Percentiles rank a stretch among this genome's conserved stretches.
Conservation (phyloP, 306 rosid species). For the Trifolium subterraneum region DNA sequence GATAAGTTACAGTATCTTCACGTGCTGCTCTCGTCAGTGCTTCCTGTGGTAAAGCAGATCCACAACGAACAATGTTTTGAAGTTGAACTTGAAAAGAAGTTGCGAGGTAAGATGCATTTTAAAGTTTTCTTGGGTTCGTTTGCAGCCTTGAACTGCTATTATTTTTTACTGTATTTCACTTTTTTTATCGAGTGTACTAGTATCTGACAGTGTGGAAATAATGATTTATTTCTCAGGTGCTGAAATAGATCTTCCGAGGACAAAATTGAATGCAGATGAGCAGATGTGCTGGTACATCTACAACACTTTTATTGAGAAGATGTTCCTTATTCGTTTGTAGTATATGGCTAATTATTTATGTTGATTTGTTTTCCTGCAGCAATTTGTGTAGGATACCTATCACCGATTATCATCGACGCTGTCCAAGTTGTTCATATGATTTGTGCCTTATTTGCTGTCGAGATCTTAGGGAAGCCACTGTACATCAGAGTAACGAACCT, state of each 20-base stretch:
- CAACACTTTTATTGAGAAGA: not conserved
- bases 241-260: slow-evolving; percentile 77
- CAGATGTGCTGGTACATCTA: slow-evolving; percentile 95
- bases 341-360: slow-evolving; percentile 27
- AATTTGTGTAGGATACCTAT: slow-evolving; percentile 95
- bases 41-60: slow-evolving; percentile 87
- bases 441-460: slow-evolving; percentile 86
- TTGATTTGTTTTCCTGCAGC: slow-evolving; percentile 62
- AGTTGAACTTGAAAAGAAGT: slow-evolving; percentile 85
- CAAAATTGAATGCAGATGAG: slow-evolving; percentile 92
- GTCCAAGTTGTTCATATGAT: slow-evolving; percentile 81
- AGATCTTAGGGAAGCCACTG: slow-evolving; percentile 79
- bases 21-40: slow-evolving; percentile 78
- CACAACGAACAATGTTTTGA: slow-evolving; percentile 83
- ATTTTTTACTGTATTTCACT: slow-evolving; percentile 36
- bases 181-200: slow-evolving; percentile 16
- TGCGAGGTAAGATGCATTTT: slow-evolving; percentile 67
- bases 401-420: slow-evolving; percentile 92
- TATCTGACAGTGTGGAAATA: slow-evolving; percentile 40
- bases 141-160: slow-evolving; percentile 17
- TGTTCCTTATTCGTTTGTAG: slow-evolving; percentile 23
- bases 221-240: slow-evolving; percentile 62
- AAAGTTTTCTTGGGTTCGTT: slow-evolving; percentile 34
- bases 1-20: slow-evolving; percentile 86
- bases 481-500: slow-evolving; percentile 47